A percentile compares a stretch with the other conserved stretches of the same genome.
phyloP scores from a whole-genome alignment of 495 filamentous ascomycete genomes.

The Cairneyella variabilis region DNA sequence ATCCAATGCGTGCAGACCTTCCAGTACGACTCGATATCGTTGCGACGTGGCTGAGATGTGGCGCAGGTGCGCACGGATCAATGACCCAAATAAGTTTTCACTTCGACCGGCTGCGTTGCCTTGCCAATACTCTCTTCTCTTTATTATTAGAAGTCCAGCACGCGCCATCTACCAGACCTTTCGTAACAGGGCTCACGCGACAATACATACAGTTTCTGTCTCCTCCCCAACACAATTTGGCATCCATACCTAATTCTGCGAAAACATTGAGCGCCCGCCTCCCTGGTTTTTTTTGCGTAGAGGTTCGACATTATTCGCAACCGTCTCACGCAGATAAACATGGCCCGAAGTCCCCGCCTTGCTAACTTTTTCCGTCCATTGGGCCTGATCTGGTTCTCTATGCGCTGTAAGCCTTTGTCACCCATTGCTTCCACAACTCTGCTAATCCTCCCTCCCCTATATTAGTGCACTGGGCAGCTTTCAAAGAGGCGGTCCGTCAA shows the following conservation, averaged over 20 bases:
- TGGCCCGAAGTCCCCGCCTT: background rate
- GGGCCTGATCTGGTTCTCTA: slow-evolving; percentile 8
- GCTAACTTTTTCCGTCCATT: background rate
- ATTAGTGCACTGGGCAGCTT: slow-evolving; percentile 10
- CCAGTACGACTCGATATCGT: too few relatives aligned
- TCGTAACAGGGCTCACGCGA: too few relatives aligned
- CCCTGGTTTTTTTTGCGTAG: background rate
- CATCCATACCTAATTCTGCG: background rate
- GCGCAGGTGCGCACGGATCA: too few relatives aligned
- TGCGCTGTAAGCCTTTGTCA: background rate
- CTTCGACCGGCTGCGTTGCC: too few relatives aligned
- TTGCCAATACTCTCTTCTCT: too few relatives aligned
- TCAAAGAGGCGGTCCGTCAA: slow-evolving; percentile 5
- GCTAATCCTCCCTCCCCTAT: background rate
- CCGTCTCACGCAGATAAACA: background rate
- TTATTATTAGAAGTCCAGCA: too few relatives aligned
- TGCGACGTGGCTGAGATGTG: too few relatives aligned
- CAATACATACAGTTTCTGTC: too few relatives aligned
- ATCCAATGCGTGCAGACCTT: too few relatives aligned
- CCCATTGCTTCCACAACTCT: background rate
- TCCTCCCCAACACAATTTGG: background rate
- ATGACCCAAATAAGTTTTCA: too few relatives aligned
- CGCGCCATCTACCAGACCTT: too few relatives aligned
- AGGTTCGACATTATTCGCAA: background rate
- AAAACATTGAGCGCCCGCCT: background rate